Conservation (phyloP, 345 rosid genomes). For the Psidium friedrichsthalianum region DNA sequence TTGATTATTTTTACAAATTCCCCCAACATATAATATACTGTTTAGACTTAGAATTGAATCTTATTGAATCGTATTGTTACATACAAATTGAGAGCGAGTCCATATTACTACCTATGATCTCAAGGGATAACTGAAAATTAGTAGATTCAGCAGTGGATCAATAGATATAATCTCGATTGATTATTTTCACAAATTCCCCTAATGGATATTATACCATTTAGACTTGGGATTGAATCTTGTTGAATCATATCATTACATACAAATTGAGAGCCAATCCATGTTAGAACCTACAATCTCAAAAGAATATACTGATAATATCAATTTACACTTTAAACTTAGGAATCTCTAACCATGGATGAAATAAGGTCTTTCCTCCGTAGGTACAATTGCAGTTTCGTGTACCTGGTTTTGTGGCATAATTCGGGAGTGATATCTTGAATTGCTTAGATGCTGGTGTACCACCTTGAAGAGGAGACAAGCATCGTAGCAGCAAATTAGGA, state of each 20-base stretch:
- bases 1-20: background rate
- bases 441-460: background rate
- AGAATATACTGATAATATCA: background rate
- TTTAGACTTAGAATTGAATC: background rate
- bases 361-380: background rate
- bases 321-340: background rate
- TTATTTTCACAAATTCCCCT: background rate
- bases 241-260: accelerated
- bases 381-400: background rate
- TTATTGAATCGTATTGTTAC: accelerated
- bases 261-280: background rate
- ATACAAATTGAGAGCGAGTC: background rate
- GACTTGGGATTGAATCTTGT: background rate
- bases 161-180: background rate
- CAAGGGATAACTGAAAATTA: background rate
- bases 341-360: background rate
- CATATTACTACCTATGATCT: background rate
- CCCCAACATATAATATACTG: background rate
- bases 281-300: background rate
- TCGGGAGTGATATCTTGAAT: background rate
- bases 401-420: background rate
- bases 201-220: background rate
- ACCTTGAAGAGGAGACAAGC: background rate
- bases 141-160: background rate
- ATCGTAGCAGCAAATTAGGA: background rate